A percentile compares a stretch with the other conserved stretches of the same genome.
Evolutionary conservation across 495 filamentous ascomycete species (phyloP).

Genomic region (Monascus purpureus): DNA sequence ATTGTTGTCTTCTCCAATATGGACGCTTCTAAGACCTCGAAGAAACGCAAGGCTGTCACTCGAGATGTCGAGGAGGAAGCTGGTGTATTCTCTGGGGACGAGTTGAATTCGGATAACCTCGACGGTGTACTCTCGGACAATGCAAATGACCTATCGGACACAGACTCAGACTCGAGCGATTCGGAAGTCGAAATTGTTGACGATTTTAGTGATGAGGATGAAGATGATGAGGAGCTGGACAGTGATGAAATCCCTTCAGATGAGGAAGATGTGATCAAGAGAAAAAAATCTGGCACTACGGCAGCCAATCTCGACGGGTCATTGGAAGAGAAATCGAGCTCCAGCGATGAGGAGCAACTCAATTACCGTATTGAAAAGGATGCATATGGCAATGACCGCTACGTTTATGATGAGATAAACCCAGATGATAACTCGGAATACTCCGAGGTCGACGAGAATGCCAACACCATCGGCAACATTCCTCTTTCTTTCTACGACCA

Average conservation of each 20-base stretch:
- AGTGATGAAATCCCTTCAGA: conserved; percentile 41
- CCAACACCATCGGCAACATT: conserved; percentile 92
- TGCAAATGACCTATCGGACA: conserved; percentile 32
- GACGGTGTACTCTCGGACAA: conserved; percentile 53
- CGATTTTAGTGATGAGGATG: conserved; percentile 30
- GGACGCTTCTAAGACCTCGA: conserved; percentile 25
- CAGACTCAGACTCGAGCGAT: conserved; percentile 29
- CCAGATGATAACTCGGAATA: conserved; percentile 95
- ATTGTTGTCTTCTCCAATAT: too few species aligned
- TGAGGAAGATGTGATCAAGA: conserved; percentile 13
- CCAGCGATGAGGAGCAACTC: conserved; percentile 15
- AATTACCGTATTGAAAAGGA: conserved; percentile 43
- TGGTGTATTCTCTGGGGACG: conserved; percentile 46
- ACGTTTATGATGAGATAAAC: conserved; percentile 78
- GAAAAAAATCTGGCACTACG: conserved; percentile 8
- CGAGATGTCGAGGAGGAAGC: conserved; percentile 37
- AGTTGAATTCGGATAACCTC: conserved; percentile 47
- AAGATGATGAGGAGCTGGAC: conserved; percentile 29
- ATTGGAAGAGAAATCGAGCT: conserved; percentile 5
- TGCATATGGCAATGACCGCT: conserved; percentile 60
- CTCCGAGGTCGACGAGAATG: conserved; percentile 60
- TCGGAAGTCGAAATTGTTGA: conserved; percentile 32
- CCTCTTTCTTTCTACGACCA: conserved; percentile 89
- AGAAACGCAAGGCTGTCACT: conserved; percentile 47
- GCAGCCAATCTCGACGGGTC: conserved; percentile 8